Percentiles rank a stretch among this genome's conserved stretches.
Conservation (phyloP, 108 stramenopile genomes). For the Parietichytrium sp. region DNA sequence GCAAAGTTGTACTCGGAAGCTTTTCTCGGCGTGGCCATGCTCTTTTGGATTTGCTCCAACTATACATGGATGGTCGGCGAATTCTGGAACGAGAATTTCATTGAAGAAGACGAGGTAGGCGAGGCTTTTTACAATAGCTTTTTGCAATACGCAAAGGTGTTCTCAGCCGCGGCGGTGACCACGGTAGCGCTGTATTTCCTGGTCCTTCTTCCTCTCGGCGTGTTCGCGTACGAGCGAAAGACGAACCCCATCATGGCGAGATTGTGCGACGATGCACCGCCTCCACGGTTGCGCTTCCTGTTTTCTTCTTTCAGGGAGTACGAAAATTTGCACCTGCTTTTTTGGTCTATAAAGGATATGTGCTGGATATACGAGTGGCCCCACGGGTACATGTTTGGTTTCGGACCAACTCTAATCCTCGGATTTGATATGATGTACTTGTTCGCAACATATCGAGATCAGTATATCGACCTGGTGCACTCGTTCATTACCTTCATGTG, state of each 20-base stretch:
- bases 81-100: not conserved
- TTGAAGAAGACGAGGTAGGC: conserved; percentile 16
- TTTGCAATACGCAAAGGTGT: not conserved
- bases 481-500: conserved; percentile 7
- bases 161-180: not conserved
- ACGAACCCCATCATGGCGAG: not conserved
- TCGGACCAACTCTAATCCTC: not conserved
- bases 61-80: conserved; percentile 37
- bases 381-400: not conserved
- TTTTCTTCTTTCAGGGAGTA: conserved; percentile 15
- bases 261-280: not conserved
- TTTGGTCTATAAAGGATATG: conserved; percentile 28
- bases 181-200: not conserved
- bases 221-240: conserved; percentile 17
- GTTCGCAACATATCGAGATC: not conserved
- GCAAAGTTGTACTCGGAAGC: conserved; percentile 27
- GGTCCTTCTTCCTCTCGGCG: not conserved
- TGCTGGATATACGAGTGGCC: not conserved
- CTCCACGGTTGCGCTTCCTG: conserved; percentile 14
- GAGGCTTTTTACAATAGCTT: conserved; percentile 10
- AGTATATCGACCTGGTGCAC: conserved; percentile 8
- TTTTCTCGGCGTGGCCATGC: not conserved
- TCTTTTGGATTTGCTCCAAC: conserved; percentile 29
- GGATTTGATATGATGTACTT: not conserved
- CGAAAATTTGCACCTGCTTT: conserved; percentile 15